phyloP scores from a whole-genome alignment of 1,284 basidiomycete species.

The Pseudozyma tsukubaensis region DNA sequence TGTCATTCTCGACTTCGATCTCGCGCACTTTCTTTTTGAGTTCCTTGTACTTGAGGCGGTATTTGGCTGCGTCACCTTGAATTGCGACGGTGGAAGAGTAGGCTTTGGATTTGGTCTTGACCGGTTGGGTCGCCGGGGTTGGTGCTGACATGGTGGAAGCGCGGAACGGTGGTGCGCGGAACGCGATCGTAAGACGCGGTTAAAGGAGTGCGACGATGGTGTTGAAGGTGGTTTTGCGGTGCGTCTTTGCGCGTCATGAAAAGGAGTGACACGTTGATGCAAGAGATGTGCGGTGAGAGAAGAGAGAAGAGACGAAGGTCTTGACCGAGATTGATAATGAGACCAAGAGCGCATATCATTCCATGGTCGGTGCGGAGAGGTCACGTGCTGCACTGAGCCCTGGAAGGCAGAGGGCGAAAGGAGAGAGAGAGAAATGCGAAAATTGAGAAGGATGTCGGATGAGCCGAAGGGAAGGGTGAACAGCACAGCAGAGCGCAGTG shows the following conservation, averaged over 20 bases:
- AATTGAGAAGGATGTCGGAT: constrained; percentile 3
- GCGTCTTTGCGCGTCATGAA: too few species aligned
- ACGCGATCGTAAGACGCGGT: neutral
- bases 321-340: constrained; percentile 3
- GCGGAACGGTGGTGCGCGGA: neutral
- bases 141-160: constrained; percentile 34
- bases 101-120: constrained; percentile 65
- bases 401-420: too few species aligned
- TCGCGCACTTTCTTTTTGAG: constrained; percentile 88
- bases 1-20: constrained; percentile 90
- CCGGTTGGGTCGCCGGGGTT: constrained; percentile 42
- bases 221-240: neutral
- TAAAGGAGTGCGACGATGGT: neutral
- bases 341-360: neutral
- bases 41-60: constrained; percentile 88
- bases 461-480: neutral
- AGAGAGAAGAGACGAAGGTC: neutral
- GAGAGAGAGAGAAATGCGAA: constrained; percentile 2
- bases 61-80: constrained; percentile 81
- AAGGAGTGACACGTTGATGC: neutral
- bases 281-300: neutral
- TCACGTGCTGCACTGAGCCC: constrained; percentile 21
- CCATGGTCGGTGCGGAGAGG: constrained; percentile 14
- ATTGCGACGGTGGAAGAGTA: constrained; percentile 65
- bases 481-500: constrained; percentile 19